Conservation (phyloP, 1,139 yeast species). For the Suhomyces choctaworum region DNA sequence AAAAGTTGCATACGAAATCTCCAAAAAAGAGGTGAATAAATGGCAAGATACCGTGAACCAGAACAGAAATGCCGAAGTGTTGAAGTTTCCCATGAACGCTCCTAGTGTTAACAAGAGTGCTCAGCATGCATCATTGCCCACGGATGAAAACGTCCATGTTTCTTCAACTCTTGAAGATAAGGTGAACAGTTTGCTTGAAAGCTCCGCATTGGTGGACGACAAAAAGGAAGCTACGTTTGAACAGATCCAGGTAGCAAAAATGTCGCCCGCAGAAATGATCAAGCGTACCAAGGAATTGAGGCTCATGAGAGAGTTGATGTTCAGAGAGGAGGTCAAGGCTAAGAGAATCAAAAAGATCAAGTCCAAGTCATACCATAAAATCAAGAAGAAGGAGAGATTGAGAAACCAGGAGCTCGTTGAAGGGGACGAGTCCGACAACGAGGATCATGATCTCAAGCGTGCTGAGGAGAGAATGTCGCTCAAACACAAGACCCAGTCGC, state of each 20-base stretch:
- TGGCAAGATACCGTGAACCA: slow-evolving; percentile 85
- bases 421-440: slow-evolving; percentile 54
- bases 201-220: slow-evolving; percentile 72
- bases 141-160: slow-evolving; percentile 36
- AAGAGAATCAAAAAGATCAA: slow-evolving; percentile 91
- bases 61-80: slow-evolving; percentile 81
- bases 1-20: slow-evolving; percentile 84
- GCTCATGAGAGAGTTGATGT: slow-evolving; percentile 92
- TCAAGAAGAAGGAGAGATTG: slow-evolving; percentile 80
- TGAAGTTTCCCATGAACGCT: slow-evolving; percentile 70
- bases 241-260: slow-evolving; percentile 78
- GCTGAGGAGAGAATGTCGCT: slow-evolving; percentile 92
- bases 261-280: slow-evolving; percentile 77
- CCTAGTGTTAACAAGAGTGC: slow-evolving; percentile 48
- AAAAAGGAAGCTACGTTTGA: slow-evolving; percentile 80
- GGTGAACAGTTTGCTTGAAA: slow-evolving; percentile 59
- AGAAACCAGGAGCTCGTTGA: slow-evolving; percentile 71
- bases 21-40: slow-evolving; percentile 80
- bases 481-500: slow-evolving; percentile 82
- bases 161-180: slow-evolving; percentile 67
- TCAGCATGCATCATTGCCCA: slow-evolving; percentile 41
- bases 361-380: slow-evolving; percentile 84
- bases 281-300: slow-evolving; percentile 82
- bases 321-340: slow-evolving; percentile 89
- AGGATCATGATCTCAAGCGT: slow-evolving; percentile 68